These are phyloP conservation scores for Zygosaccharomyces sapae DNA, from an alignment of 1,139 yeast genomes.

Conservation along the genomic window DNA sequence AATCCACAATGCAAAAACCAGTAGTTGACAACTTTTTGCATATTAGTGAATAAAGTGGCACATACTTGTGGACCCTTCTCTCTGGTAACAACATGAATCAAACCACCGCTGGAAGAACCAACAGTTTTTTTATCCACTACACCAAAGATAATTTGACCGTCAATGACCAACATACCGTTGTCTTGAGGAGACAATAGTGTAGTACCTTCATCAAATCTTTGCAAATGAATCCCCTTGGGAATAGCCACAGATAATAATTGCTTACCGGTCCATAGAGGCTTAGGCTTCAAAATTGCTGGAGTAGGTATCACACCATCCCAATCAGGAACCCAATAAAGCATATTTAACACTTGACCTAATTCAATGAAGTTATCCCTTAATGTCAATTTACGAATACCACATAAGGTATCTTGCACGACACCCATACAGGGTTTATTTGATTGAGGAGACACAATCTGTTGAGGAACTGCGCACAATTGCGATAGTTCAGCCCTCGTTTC, in stretches of 20 bases:
- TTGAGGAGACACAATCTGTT: conserved; percentile 97
- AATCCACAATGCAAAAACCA: conserved; percentile 97
- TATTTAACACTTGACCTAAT: conserved; percentile 92
- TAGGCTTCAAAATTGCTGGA: conserved; percentile 91
- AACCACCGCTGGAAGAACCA: conserved; percentile 97
- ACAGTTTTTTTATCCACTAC: conserved; percentile 97
- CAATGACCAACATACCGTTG: conserved; percentile 85
- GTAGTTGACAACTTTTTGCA: conserved; percentile 91
- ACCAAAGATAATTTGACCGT: conserved; percentile 94
- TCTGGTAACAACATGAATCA: conserved; percentile 94
- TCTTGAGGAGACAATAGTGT: conserved; percentile 83
- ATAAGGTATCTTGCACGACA: conserved; percentile 95
- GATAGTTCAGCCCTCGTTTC: conserved; percentile 96
- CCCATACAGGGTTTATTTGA: conserved; percentile 99
- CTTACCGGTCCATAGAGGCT: conserved; percentile 97
- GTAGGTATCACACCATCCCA: conserved; percentile 99
- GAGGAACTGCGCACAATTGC: conserved; percentile 93
- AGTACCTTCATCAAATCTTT: conserved; percentile 85
- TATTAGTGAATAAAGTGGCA: conserved; percentile 85
- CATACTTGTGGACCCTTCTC: conserved; percentile 93
- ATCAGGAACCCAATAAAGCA: conserved; percentile 94
- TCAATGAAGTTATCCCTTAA: conserved; percentile 84
- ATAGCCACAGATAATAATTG: conserved; percentile 89
- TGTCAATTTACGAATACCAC: conserved; percentile 96
- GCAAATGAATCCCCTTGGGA: conserved; percentile 92